Conservation (phyloP, 202 grass and related monocot species). For the Hordeum pubiflorum region DNA sequence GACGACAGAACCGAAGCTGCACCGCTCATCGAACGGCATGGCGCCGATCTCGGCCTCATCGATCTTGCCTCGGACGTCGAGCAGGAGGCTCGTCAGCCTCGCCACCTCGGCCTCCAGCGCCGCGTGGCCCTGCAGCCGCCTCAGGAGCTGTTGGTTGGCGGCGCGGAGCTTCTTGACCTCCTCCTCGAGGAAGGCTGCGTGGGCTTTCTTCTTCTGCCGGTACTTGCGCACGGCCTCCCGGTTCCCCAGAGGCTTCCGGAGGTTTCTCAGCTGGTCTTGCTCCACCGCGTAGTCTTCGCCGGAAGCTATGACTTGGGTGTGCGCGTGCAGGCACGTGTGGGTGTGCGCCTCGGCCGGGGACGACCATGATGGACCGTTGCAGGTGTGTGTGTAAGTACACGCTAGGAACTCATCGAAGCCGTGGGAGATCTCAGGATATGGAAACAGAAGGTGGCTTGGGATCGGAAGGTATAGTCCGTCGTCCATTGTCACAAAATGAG, state of each 20-base stretch:
- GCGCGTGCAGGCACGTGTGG: constrained; percentile 80
- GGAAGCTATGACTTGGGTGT: constrained; percentile 45
- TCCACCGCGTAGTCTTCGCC: constrained; percentile 26
- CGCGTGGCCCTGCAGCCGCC: constrained; percentile 51
- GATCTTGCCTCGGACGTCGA: constrained; percentile 62
- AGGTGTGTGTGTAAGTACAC: constrained; percentile 71
- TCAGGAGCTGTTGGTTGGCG: constrained; percentile 71
- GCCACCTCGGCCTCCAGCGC: constrained; percentile 62
- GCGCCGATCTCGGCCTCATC: constrained; percentile 42
- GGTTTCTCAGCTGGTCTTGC: constrained; percentile 30
- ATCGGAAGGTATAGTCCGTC: constrained; percentile 56
- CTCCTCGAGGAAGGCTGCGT: constrained; percentile 66
- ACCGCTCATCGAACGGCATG: constrained; percentile 37
- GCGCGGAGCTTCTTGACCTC: constrained; percentile 56
- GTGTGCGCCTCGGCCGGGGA: constrained; percentile 39
- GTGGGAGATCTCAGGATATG: constrained; percentile 38
- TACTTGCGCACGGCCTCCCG: constrained; percentile 86
- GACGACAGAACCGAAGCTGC: constrained; percentile 12
- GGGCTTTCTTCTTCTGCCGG: constrained; percentile 92
- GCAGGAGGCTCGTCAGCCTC: constrained; percentile 52
- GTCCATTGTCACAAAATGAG: constrained; percentile 47
- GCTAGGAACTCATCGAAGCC: constrained; percentile 64
- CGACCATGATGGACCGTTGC: constrained; percentile 31
- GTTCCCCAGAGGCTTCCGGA: constrained; percentile 50
- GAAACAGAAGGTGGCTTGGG: constrained; percentile 55